Percentiles rank a stretch among this genome's conserved stretches.
These are phyloP conservation scores for Ophiostoma fasciatum DNA, from an alignment of 2,329 filamentous ascomycete species.

Conservation along the genomic window DNA sequence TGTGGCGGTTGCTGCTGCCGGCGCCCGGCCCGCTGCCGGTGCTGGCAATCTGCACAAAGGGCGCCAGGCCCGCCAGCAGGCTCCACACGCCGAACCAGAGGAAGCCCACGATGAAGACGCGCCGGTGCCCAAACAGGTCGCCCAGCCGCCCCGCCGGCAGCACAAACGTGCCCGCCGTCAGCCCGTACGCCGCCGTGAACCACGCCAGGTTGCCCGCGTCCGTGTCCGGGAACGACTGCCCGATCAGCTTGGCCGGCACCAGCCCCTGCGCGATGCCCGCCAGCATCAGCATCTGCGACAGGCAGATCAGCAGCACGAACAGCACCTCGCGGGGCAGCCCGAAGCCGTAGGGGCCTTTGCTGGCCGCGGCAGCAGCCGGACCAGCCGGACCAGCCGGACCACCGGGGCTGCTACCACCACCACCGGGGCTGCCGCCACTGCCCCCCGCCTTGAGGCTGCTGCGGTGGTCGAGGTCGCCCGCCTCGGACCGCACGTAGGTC, in stretches of 20 bases:
- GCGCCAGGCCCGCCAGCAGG: constrained; percentile 29
- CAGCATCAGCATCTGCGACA: constrained; percentile 30
- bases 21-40: constrained; percentile 3
- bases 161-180: constrained; percentile 42
- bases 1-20: background rate
- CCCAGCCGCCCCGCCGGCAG: constrained; percentile 41
- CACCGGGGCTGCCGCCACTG: too few species aligned
- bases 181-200: constrained; percentile 41
- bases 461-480: constrained; percentile 9
- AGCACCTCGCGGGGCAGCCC: constrained; percentile 17
- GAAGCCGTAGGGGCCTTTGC: constrained; percentile 12
- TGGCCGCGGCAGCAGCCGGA: too few species aligned
- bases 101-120: constrained; percentile 36
- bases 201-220: constrained; percentile 33
- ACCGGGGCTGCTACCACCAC: too few species aligned
- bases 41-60: constrained; percentile 8
- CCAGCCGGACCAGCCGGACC: too few species aligned
- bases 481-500: constrained; percentile 14
- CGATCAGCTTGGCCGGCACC: constrained; percentile 33
- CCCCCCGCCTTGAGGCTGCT: too few species aligned
- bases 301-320: constrained; percentile 25
- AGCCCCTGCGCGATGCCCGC: constrained; percentile 32
- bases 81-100: constrained; percentile 40
- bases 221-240: constrained; percentile 27
- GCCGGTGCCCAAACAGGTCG: constrained; percentile 42